Evolutionary conservation across 2,329 filamentous ascomycete genomes (phyloP), one percentile per base, ranked within the genome.

Genomic region (Coniochaeta prunicola): DNA sequence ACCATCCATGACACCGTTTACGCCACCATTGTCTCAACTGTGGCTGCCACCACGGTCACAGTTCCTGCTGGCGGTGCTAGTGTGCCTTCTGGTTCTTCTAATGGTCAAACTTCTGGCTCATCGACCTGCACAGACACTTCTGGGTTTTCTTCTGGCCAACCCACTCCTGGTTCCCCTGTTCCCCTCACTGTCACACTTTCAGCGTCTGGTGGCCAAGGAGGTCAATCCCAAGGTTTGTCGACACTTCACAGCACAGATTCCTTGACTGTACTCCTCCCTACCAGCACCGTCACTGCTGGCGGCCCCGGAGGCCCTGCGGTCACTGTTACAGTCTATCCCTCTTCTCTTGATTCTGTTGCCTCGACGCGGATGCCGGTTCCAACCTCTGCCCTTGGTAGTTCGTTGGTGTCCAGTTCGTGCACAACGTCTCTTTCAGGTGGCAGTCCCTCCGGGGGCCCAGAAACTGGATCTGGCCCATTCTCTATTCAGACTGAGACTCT

Each of bases 31-130:
- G 58, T 59, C 26, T 62, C 62, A n/a, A 55, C 53, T 26, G 58
- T 64, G 2, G 57, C 59, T 40, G 54, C 59, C 30, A 54, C 60
- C 26, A 68, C 64, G 31, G 60, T 65, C 59, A 67, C 67, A 5
- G 53, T 67, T 36, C 36, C 62, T 34, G 58, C 60, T 57, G 54
- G 50, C 48, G 58, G 34, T 21, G 6, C 45, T 31, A 61, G 53
- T 48, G 53, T 55, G 10, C 40, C 36, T 19, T 59, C 38, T 24
- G 30, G 58, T 17, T 59, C 59, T n/a, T 28, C 53, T 10, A 30
- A 53, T 19, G 19, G 55, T 9, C 57, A 60, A 55, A 31, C 30
- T 48, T 59, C 61, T 59, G 59, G 55, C 58, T 59, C 60, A 42
- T 54, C 50, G 28, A 57, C 15, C 55, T 55, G 34, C 31, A 28